Conservation (phyloP, 2,329 filamentous ascomycete species). For the Calonectria pteridis region DNA sequence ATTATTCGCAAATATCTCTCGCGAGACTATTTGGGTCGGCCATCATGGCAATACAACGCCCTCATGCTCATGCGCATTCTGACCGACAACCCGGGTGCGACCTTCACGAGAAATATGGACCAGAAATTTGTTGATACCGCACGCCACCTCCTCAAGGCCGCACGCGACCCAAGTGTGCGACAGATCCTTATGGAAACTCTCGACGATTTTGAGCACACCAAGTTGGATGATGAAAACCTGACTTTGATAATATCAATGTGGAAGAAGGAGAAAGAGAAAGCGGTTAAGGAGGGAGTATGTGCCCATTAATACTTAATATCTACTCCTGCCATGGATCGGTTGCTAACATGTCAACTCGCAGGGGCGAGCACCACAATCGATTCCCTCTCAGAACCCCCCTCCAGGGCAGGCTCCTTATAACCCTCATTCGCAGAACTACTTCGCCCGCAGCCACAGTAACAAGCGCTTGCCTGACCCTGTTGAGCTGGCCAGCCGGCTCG, state of each 20-base stretch:
- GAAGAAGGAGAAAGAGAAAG: slow-evolving; percentile 84
- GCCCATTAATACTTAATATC: background rate
- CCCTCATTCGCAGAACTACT: slow-evolving; percentile 67
- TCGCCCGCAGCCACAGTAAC: slow-evolving; percentile 63
- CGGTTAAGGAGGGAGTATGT: slow-evolving; percentile 65
- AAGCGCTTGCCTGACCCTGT: slow-evolving; percentile 73
- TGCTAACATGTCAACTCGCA: slow-evolving; percentile 32
- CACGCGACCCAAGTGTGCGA: slow-evolving; percentile 80
- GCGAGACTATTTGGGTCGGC: slow-evolving; percentile 73
- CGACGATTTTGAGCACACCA: slow-evolving; percentile 80
- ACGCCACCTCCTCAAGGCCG: slow-evolving; percentile 79
- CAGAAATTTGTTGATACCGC: slow-evolving; percentile 82
- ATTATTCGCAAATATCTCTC: slow-evolving; percentile 86
- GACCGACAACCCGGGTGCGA: slow-evolving; percentile 88
- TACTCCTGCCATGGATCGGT: background rate
- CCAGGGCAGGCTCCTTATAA: slow-evolving; percentile 38
- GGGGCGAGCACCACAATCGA: slow-evolving; percentile 36
- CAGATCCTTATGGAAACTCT: slow-evolving; percentile 91
- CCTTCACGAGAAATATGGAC: slow-evolving; percentile 92
- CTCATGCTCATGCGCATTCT: slow-evolving; percentile 96
- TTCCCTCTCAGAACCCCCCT: slow-evolving; percentile 24
- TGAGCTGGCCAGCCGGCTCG: slow-evolving; percentile 85
- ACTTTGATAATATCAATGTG: slow-evolving; percentile 84
- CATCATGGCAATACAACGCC: slow-evolving; percentile 91
- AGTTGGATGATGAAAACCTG: slow-evolving; percentile 80